These are phyloP conservation scores for Aureobasidium sp. DNA, from an alignment of 2,329 filamentous ascomycete genomes.

Conservation along the genomic window DNA sequence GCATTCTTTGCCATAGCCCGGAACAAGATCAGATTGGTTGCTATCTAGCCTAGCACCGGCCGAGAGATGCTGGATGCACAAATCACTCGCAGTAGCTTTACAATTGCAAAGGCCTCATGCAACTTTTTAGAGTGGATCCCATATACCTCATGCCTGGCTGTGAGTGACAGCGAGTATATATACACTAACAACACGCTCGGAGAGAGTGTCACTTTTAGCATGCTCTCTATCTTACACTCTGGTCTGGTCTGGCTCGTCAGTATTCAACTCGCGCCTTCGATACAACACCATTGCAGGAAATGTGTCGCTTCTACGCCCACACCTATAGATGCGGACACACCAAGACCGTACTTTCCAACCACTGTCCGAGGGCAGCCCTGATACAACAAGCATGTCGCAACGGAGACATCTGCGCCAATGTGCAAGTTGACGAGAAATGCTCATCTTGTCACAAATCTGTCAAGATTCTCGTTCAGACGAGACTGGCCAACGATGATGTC, in stretches of 20 bases:
- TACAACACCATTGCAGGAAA: conserved; percentile 16
- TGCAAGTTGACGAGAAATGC: conserved; percentile 29
- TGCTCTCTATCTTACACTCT: neutral
- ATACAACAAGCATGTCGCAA: conserved; percentile 26
- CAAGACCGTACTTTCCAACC: conserved; percentile 30
- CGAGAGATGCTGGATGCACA: neutral
- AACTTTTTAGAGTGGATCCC: neutral
- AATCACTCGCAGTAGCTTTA: neutral
- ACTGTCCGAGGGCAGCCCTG: conserved; percentile 26
- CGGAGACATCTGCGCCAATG: conserved; percentile 30
- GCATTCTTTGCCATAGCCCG: neutral
- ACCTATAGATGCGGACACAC: conserved; percentile 39
- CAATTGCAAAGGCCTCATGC: neutral
- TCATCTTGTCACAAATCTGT: conserved; percentile 19
- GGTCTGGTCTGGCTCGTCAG: neutral
- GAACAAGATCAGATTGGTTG: neutral
- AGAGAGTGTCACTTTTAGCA: neutral
- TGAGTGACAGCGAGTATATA: neutral
- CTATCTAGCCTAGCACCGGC: neutral
- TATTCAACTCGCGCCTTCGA: neutral
- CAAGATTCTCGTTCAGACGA: neutral
- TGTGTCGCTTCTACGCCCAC: conserved; percentile 44
- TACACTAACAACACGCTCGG: neutral
- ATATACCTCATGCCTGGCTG: too few species aligned
- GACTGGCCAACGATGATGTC: neutral